Evolutionary conservation across 371 early-diverging fungal genomes (phyloP).

Genomic region (Enterocytospora artemiae): DNA sequence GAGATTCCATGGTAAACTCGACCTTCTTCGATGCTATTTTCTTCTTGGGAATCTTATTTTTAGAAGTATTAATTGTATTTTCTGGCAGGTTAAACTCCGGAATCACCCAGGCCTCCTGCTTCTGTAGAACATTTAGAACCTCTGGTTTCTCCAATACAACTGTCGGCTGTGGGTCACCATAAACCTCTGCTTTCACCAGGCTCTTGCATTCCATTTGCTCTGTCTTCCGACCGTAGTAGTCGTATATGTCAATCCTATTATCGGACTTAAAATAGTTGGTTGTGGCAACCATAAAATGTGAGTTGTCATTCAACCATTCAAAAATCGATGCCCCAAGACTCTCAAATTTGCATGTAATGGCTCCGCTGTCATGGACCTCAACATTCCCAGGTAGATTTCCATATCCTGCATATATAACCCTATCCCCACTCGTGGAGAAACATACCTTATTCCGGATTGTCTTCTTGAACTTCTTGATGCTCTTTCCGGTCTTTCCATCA

Average conservation of each 20-base stretch:
- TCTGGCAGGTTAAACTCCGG: constrained; percentile 11
- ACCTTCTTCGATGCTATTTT: background rate
- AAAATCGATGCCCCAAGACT: constrained; percentile 53
- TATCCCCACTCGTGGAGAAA: constrained; percentile 46
- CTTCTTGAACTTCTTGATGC: constrained; percentile 37
- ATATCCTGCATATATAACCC: constrained; percentile 53
- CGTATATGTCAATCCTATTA: constrained; percentile 54
- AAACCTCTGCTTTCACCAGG: constrained; percentile 16
- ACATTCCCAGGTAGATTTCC: constrained; percentile 57
- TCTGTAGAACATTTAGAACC: constrained; percentile 12
- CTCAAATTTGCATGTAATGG: constrained; percentile 36
- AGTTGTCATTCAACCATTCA: constrained; percentile 52
- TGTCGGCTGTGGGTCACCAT: constrained; percentile 38
- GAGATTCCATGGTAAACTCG: constrained; percentile 15
- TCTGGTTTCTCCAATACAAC: constrained; percentile 28
- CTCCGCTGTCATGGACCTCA: constrained; percentile 33
- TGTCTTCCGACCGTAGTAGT: constrained; percentile 56
- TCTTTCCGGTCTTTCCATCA: constrained; percentile 18
- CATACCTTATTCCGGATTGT: constrained; percentile 51
- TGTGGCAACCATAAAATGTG: constrained; percentile 50
- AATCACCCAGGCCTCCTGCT: constrained; percentile 41
- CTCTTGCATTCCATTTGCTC: constrained; percentile 39
- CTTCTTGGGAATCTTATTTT: background rate
- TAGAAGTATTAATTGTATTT: background rate
- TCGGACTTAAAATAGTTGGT: constrained; percentile 56